phyloP scores from a whole-genome alignment of 2,329 filamentous ascomycete genomes.

The Pezizomycotina sp. region DNA sequence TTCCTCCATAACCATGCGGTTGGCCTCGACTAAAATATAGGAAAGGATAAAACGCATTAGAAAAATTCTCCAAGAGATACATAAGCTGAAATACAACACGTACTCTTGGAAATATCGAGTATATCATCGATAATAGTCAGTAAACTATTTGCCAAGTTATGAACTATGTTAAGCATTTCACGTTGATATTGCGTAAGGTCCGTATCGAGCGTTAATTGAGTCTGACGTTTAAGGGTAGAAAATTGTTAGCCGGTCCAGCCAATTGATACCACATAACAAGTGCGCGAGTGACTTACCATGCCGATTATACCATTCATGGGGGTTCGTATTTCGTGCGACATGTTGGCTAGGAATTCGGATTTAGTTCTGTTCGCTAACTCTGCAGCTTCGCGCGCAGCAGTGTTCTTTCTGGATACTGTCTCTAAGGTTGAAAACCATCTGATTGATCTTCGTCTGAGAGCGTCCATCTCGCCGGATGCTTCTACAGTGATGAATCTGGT shows the following conservation, averaged over 20 bases:
- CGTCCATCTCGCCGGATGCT: constrained; percentile 96
- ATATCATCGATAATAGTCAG: constrained; percentile 90
- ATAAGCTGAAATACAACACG: background rate
- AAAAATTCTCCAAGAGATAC: background rate
- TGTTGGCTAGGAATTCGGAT: constrained; percentile 94
- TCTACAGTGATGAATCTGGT: constrained; percentile 93
- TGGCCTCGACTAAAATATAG: constrained; percentile 66
- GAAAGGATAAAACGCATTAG: background rate
- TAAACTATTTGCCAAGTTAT: constrained; percentile 87
- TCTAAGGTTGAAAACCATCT: constrained; percentile 91
- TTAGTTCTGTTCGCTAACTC: constrained; percentile 97
- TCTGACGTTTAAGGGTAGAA: constrained; percentile 41
- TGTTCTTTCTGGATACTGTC: constrained; percentile 96
- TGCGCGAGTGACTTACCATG: constrained; percentile 41
- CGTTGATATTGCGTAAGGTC: constrained; percentile 87
- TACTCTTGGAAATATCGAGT: constrained; percentile 51
- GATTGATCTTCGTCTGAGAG: constrained; percentile 96
- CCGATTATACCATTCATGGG: constrained; percentile 97
- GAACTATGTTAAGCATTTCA: constrained; percentile 97
- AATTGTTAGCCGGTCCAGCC: background rate
- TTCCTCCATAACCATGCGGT: constrained; percentile 95
- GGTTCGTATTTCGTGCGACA: constrained; percentile 96
- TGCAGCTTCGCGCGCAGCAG: constrained; percentile 83
- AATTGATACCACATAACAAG: too few relatives aligned
- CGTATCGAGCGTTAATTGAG: constrained; percentile 85